Evolutionary conservation across 768 basidiomycete species (phyloP).

Genomic region (Leucocoprinus birnbaumii): DNA sequence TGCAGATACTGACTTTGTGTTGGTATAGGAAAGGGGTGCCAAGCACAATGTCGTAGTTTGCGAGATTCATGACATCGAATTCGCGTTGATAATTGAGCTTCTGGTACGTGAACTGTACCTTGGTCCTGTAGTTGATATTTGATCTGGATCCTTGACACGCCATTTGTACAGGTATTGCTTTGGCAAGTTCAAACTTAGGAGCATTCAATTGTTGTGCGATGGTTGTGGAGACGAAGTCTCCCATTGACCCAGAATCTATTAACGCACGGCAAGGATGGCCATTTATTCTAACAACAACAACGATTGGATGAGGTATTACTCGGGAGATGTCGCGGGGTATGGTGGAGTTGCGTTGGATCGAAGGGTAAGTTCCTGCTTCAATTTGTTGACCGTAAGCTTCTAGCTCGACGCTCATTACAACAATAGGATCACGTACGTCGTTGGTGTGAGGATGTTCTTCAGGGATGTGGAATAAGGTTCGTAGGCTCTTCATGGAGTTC

Average conservation of each 20-base stretch:
- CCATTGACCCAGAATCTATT: conserved; percentile 28
- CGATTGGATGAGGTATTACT: too few species aligned
- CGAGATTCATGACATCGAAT: conserved; percentile 13
- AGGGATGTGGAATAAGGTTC: too few species aligned
- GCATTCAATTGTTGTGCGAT: conserved; percentile 34
- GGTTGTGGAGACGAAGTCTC: conserved; percentile 33
- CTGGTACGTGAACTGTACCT: too few species aligned
- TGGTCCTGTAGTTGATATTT: conserved; percentile 25
- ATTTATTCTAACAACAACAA: too few species aligned
- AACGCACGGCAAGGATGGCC: too few species aligned
- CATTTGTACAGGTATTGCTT: conserved; percentile 32
- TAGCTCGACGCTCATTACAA: background rate
- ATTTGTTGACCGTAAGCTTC: background rate
- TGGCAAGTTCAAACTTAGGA: conserved; percentile 18
- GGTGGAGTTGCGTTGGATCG: background rate
- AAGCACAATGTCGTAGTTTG: conserved; percentile 36
- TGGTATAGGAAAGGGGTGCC: conserved; percentile 38
- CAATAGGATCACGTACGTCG: too few species aligned
- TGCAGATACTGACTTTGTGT: conserved; percentile 22
- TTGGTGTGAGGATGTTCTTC: too few species aligned
- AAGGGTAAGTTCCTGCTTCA: conserved; percentile 7
- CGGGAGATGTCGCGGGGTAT: background rate
- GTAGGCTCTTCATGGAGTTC: too few species aligned
- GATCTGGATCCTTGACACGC: conserved; percentile 39
- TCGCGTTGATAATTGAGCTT: too few species aligned